Conservation (phyloP, 208 protist genomes). For the Leishmania turanica region DNA sequence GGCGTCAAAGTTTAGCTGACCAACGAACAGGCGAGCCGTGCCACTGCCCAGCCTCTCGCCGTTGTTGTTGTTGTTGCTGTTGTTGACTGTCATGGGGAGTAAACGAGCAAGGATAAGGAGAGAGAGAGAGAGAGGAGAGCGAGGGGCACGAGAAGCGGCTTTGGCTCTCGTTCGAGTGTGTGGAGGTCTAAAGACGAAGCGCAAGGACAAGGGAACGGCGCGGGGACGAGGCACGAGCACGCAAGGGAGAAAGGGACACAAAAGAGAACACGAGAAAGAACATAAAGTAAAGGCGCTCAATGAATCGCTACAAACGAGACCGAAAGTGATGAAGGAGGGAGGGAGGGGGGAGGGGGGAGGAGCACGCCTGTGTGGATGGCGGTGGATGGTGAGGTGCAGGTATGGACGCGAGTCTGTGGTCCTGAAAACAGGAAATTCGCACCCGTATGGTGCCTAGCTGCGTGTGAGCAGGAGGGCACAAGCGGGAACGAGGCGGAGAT, state of each 20-base stretch:
- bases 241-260: neutral
- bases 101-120: neutral
- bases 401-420: neutral
- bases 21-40: conserved; percentile 68
- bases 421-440: neutral
- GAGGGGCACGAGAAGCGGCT: neutral
- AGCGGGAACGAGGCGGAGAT: neutral
- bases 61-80: conserved; percentile 21
- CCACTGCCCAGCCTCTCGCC: conserved; percentile 9
- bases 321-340: neutral
- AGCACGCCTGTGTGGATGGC: neutral
- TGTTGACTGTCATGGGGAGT: conserved; percentile 1
- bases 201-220: neutral
- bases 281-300: neutral
- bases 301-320: neutral
- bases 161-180: neutral
- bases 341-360: neutral
- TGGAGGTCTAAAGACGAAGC: neutral
- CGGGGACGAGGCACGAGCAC: neutral
- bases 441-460: neutral
- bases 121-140: neutral
- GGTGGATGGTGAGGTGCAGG: neutral
- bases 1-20: conserved; percentile 75
- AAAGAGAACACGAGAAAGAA: neutral
- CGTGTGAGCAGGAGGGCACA: neutral